phyloP scores from a whole-genome alignment of 2,329 filamentous ascomycete species.

The Colletotrichum viniferum region DNA sequence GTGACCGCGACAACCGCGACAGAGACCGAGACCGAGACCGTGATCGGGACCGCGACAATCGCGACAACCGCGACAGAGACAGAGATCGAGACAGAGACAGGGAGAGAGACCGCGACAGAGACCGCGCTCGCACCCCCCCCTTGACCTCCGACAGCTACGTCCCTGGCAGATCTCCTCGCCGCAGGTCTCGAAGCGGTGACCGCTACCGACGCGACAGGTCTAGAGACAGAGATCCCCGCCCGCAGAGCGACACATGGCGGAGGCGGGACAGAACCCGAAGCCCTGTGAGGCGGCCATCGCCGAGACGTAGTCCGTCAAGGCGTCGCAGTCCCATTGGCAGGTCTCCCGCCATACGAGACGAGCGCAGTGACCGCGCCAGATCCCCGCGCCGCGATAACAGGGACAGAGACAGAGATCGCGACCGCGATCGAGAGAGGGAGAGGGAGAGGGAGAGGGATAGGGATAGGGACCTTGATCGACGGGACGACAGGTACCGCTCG shows the following conservation, averaged over 20 bases:
- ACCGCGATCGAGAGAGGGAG: slow-evolving; percentile 31
- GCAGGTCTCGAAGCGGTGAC: slow-evolving; percentile 46
- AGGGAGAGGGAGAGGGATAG: slow-evolving; percentile 24
- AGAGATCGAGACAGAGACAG: slow-evolving; percentile 21
- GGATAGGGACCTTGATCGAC: slow-evolving; percentile 38
- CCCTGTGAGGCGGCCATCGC: slow-evolving; percentile 33
- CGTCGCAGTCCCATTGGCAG: slow-evolving; percentile 27
- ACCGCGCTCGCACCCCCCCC: slow-evolving; percentile 34
- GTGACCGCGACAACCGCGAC: slow-evolving; percentile 37
- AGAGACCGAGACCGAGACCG: slow-evolving; percentile 27
- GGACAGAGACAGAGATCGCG: slow-evolving; percentile 35
- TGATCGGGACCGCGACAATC: slow-evolving; percentile 14
- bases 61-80: slow-evolving; percentile 42
- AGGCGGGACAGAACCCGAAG: slow-evolving; percentile 30
- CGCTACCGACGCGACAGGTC: slow-evolving; percentile 47
- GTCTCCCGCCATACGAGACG: slow-evolving; percentile 37
- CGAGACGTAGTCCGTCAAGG: slow-evolving; percentile 41
- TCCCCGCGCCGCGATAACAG: slow-evolving; percentile 23
- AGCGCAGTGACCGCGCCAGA: slow-evolving; percentile 40
- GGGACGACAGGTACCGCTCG: slow-evolving; percentile 44
- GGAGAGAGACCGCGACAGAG: slow-evolving; percentile 16
- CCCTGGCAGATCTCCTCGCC: slow-evolving; percentile 46
- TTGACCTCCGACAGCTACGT: slow-evolving; percentile 51
- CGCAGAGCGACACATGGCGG: slow-evolving; percentile 21
- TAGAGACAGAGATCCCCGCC: slow-evolving; percentile 26